A percentile compares a stretch with the other conserved stretches of the same genome.
Evolutionary conservation across 306 rosid species (phyloP).

Genomic region (Echinosophora koreensis): DNA sequence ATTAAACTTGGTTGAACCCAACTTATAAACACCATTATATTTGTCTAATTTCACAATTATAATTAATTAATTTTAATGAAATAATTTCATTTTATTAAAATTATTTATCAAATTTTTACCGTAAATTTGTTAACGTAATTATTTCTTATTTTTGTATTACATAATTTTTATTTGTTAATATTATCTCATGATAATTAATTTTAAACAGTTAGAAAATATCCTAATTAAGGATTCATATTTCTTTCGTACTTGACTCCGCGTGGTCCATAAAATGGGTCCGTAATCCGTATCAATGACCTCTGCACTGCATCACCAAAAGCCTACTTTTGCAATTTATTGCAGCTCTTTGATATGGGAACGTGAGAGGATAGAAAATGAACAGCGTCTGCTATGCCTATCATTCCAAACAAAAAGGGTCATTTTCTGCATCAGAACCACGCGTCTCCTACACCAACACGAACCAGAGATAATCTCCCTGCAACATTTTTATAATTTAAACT

Average conservation of each 20-base stretch:
- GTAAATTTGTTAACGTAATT: too few relatives aligned
- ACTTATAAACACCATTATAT: too few relatives aligned
- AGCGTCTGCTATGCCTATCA: slow-evolving; percentile 10
- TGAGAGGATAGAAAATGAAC: slow-evolving; percentile 12
- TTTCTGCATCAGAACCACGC: slow-evolving; percentile 59
- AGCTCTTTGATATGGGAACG: slow-evolving; percentile 32
- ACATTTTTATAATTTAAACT: too few relatives aligned
- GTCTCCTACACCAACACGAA: slow-evolving; percentile 45
- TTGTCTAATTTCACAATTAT: too few relatives aligned
- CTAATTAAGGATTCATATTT: neutral
- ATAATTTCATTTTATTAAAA: too few relatives aligned
- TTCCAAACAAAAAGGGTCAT: slow-evolving; percentile 16
- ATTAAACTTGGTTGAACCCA: too few relatives aligned
- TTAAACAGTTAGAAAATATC: too few relatives aligned
- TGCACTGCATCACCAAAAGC: slow-evolving; percentile 47
- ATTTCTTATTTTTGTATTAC: too few relatives aligned
- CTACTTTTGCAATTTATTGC: slow-evolving; percentile 74
- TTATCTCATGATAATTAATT: too few relatives aligned
- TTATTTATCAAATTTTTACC: too few relatives aligned
- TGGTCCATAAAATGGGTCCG: slow-evolving; percentile 53
- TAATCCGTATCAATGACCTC: slow-evolving; percentile 40
- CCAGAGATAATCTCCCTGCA: neutral
- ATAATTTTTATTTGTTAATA: too few relatives aligned
- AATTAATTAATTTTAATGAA: too few relatives aligned
- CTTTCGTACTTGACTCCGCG: slow-evolving; percentile 41